Evolutionary conservation across 2,329 filamentous ascomycete species (phyloP), one percentile per base, ranked within the genome.

Genomic region (Dactylellina haptotyla): DNA sequence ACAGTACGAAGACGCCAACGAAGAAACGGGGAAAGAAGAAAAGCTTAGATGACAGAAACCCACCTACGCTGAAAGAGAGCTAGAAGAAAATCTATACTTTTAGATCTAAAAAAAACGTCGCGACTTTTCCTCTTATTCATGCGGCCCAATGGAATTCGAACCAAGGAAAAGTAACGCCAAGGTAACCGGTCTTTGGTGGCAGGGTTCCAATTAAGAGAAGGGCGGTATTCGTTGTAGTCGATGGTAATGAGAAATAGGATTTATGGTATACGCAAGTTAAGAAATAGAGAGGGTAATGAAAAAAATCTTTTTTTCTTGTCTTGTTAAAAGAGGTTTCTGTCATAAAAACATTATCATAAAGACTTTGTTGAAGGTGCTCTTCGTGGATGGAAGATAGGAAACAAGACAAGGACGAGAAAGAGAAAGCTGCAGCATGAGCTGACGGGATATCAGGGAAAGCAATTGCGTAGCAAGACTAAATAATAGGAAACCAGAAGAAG

Each of bases 381-480:
- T 34, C 32, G 32, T 6, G 14, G 32, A 34, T 6, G 32, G 32
- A 34, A 14, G 32, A 14, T 14, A 34, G 14, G 32, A 34, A 34
- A 14, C 32, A 34, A 34, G 32, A 14, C 32, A 14, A 34, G 6
- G 6, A 6, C 14, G 32, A 34, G 32, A 34, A 34, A 14, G 32
- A 34, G 14, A 34, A 34, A 6, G 14, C 6, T 14, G 14, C 6
- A 14, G 14, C 32, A 14, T 34, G 6, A 34, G 14, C 32, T 34
- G 32, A 14, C 37, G 43, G 57, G 57, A 48, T 61, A 50, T 61
- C 39, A 28, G 23, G 23, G 20, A 50, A 61, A 18, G 25, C 23
- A 41, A 48, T 14, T 9, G 41, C 16, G 14, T 14, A 37, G 37
- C 14, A 41, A 41, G 4, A 37, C n/a, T 20, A 61, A 48, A 58